phyloP scores from a whole-genome alignment of 2,329 filamentous ascomycete species.

The Cercospora sp. region DNA sequence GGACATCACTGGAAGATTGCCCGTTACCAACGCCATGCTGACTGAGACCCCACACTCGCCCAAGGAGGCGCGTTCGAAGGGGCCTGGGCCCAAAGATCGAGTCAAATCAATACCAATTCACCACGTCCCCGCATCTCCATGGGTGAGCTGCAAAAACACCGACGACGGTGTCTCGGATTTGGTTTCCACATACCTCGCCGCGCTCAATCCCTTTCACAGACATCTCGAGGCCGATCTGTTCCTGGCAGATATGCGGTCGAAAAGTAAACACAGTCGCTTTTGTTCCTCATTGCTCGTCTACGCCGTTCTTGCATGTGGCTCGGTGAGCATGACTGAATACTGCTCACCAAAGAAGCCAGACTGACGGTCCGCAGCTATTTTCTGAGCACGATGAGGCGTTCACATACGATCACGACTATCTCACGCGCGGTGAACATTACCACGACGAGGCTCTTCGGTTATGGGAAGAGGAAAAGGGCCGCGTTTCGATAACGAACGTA shows the following conservation, averaged over 20 bases:
- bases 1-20: background rate
- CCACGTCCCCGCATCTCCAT: background rate
- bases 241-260: background rate
- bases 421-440: background rate
- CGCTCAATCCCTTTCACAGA: background rate
- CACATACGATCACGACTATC: background rate
- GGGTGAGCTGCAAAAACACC: background rate
- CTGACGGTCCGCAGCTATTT: background rate
- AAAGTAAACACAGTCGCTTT: background rate
- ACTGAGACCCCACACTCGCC: background rate
- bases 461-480: background rate
- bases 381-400: background rate
- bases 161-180: background rate
- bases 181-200: background rate
- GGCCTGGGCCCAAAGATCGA: background rate
- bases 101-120: background rate
- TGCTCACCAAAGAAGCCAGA: too few species aligned
- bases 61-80: background rate
- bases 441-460: conserved; percentile 1
- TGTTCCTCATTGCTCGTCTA: background rate
- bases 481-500: background rate
- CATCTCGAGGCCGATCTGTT: background rate
- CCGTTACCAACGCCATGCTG: background rate
- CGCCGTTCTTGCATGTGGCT: background rate
- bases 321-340: background rate